Evolutionary conservation across 371 early-diverging fungal species (phyloP).

Genomic region (Mortierella sp.): DNA sequence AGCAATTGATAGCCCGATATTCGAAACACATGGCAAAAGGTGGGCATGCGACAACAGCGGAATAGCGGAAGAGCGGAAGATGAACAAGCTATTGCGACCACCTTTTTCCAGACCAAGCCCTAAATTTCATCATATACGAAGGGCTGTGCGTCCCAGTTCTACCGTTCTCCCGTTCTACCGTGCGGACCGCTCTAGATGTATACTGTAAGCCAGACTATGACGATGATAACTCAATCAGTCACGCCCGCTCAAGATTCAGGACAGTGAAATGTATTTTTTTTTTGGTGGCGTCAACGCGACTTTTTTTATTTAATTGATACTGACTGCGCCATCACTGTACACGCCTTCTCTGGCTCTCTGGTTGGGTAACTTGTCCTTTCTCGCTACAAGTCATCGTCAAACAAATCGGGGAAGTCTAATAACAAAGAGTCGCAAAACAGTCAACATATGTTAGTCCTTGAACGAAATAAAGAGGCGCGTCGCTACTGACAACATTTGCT

Average conservation of each 20-base stretch:
- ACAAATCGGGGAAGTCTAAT: conserved; percentile 48
- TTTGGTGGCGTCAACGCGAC: conserved; percentile 19
- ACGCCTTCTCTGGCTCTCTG: not conserved
- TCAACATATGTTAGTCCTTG: not conserved
- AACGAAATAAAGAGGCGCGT: not conserved
- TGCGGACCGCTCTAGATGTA: too few relatives aligned
- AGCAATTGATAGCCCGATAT: conserved; percentile 10
- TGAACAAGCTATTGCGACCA: too few relatives aligned
- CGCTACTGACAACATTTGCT: not conserved
- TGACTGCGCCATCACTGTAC: not conserved
- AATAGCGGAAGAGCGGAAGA: too few relatives aligned
- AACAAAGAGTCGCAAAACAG: conserved; percentile 1
- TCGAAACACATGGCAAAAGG: not conserved
- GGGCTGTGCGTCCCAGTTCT: too few relatives aligned
- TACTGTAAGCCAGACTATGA: too few relatives aligned
- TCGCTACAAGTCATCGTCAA: conserved; percentile 47
- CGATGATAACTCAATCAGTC: too few relatives aligned
- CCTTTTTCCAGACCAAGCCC: too few relatives aligned
- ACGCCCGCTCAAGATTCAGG: too few relatives aligned
- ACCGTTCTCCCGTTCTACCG: too few relatives aligned
- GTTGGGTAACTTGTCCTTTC: not conserved
- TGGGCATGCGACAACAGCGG: not conserved
- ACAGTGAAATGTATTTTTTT: not conserved
- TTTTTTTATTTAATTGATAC: not conserved
- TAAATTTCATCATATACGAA: too few relatives aligned